These are phyloP conservation scores for Phytophthora multivora DNA, from an alignment of 352 stramenopile genomes.

Conservation along the genomic window DNA sequence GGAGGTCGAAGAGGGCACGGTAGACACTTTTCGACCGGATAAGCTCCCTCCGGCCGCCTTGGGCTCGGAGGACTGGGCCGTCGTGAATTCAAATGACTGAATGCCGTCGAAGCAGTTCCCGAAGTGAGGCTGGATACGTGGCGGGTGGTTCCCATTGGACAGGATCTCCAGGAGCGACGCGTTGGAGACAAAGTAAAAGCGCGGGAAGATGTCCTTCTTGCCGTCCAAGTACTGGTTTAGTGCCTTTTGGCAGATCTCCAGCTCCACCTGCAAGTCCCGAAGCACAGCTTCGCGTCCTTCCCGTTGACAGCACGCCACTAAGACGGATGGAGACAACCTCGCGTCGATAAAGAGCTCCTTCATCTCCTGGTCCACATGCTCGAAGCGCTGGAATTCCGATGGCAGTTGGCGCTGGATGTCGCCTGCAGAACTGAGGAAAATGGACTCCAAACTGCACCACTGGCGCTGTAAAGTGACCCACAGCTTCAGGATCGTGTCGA, in stretches of 20 bases:
- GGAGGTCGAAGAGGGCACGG: conserved; percentile 12
- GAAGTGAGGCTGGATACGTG: conserved; percentile 89
- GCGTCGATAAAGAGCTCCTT: conserved; percentile 72
- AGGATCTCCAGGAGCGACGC: conserved; percentile 95
- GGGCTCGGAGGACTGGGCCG: conserved; percentile 22
- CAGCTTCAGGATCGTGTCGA: conserved; percentile 93
- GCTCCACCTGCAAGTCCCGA: conserved; percentile 81
- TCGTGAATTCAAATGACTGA: conserved; percentile 75
- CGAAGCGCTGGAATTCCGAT: conserved; percentile 90
- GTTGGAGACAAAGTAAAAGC: conserved; percentile 98
- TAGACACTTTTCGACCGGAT: conserved; percentile 22
- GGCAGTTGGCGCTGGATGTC: conserved; percentile 95
- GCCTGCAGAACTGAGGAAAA: conserved; percentile 91
- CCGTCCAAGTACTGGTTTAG: conserved; percentile 96
- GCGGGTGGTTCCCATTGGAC: conserved; percentile 91
- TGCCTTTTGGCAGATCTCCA: conserved; percentile 96
- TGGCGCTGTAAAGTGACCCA: conserved; percentile 91
- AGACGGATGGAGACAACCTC: conserved; percentile 65
- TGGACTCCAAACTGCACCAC: conserved; percentile 95
- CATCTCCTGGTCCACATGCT: conserved; percentile 89
- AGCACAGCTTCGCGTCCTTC: conserved; percentile 85
- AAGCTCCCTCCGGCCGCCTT: conserved; percentile 8
- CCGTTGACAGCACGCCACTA: conserved; percentile 72
- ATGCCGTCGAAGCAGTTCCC: conserved; percentile 93
- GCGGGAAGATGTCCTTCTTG: conserved; percentile 96